A percentile compares a stretch with the other conserved stretches of the same genome.
Conservation (phyloP, 768 basidiomycete genomes). For the Phallus indusiatus region DNA sequence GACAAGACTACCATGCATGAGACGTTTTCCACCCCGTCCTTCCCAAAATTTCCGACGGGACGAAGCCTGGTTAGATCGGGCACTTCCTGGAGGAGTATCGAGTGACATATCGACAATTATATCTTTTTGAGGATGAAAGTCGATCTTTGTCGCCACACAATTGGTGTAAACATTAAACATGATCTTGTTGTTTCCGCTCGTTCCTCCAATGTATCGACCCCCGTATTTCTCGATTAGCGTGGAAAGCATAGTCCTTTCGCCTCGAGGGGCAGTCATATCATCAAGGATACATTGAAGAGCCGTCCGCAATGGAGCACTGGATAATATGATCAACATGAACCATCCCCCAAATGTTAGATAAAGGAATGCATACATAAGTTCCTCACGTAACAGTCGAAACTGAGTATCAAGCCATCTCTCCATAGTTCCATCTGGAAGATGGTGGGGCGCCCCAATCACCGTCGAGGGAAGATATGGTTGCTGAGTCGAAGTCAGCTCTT, state of each 20-base stretch:
- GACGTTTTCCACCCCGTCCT: conserved; percentile 44
- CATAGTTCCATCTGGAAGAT: conserved; percentile 47
- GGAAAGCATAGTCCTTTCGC: conserved; percentile 4
- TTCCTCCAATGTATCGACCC: conserved; percentile 14
- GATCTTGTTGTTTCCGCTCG: conserved; percentile 6
- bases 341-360: conserved; percentile 1
- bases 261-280: not conserved
- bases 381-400: conserved; percentile 66
- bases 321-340: not conserved
- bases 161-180: conserved; percentile 17
- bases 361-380: conserved; percentile 43
- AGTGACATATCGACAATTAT: conserved; percentile 38
- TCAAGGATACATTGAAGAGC: conserved; percentile 37
- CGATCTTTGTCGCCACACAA: conserved; percentile 6
- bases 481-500: conserved; percentile 43
- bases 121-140: conserved; percentile 27
- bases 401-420: conserved; percentile 62
- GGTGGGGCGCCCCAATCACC: conserved; percentile 53
- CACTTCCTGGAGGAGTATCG: conserved; percentile 47
- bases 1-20: conserved; percentile 54
- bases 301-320: conserved; percentile 42
- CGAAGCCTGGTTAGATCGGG: conserved; percentile 30
- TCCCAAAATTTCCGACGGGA: conserved; percentile 53
- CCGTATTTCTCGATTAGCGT: conserved; percentile 12
- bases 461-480: conserved; percentile 56